Base-by-base conservation (phyloP, 176 grass and related monocot genomes). In the Sorghum bicolor region DNA sequence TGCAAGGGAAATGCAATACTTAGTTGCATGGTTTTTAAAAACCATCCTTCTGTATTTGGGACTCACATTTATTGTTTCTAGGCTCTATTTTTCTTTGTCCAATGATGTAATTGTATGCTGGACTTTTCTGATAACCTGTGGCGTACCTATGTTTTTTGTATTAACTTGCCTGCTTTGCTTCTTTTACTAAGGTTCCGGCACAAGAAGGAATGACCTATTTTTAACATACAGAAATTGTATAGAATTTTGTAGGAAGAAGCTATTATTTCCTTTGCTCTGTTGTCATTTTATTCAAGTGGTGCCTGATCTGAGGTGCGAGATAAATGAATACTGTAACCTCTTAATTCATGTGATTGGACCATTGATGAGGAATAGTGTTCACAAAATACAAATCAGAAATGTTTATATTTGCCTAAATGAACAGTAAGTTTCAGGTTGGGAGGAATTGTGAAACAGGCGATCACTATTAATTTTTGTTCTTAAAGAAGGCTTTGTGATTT, bases 301-400 rank as follows among this genome's bases (percentile, higher is more conserved):
- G 75, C 17, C 41, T 29, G 26, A 28, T 2, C 53, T 58, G 41
- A 32, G 45, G 5, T 6, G 8, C 7, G 22, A 24, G 12, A 5
- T 80, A 80, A 84, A 57, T 88, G 4, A 60, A 66, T 79, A 41
- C 10, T 2, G 24, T 87, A 34, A 61, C 63, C 17, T 12, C 50
- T 43, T 76, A 68, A 16, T 62, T 57, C 33, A 65, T 79, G 41
- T 61, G 41, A 25, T 74, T 61, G 52, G 20, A 57, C 52, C 8
- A 57, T 58, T 26, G 6, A 52, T 37, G 41, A 15, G 43, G 58
- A 79, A 57, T 36, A 67, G 26, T 84, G n/a, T 13, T 84, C 53
- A 8, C 19, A 33, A 79, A 55, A 72, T 74, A 73, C 38, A 57
- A 45, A 37, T 61, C 20, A 17, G 53, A 50, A 83, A n/a, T 26